phyloP scores from a whole-genome alignment of 768 basidiomycete genomes.

The Kwoniella sp. region DNA sequence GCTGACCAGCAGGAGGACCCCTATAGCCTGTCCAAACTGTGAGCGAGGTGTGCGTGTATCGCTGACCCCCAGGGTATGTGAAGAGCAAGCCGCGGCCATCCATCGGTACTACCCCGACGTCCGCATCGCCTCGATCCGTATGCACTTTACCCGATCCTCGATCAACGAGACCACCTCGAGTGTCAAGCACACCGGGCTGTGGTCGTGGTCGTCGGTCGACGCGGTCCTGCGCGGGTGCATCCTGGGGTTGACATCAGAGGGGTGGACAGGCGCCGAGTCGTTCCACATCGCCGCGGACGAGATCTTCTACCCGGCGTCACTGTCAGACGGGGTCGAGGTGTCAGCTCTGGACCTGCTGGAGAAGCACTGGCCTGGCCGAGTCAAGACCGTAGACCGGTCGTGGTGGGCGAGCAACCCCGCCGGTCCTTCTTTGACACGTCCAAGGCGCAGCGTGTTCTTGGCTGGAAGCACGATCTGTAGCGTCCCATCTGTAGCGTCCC shows the following conservation, averaged over 20 bases:
- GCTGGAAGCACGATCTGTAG: conserved; percentile 54
- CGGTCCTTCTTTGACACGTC: conserved; percentile 61
- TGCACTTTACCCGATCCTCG: conserved; percentile 51
- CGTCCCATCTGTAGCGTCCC: too few species aligned
- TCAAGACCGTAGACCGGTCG: conserved; percentile 51
- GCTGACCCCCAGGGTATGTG: conserved; percentile 54
- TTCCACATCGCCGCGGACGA: conserved; percentile 66
- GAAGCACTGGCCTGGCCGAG: conserved; percentile 50
- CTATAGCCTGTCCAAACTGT: conserved; percentile 37
- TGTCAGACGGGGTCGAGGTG: conserved; percentile 50
- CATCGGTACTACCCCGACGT: conserved; percentile 60
- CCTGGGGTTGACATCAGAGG: conserved; percentile 55
- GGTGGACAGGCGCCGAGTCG: conserved; percentile 58
- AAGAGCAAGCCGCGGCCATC: conserved; percentile 67
- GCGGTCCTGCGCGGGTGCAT: conserved; percentile 64
- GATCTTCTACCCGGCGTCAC: conserved; percentile 29
- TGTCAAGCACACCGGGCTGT: conserved; percentile 50
- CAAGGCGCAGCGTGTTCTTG: conserved; percentile 62
- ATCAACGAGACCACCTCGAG: conserved; percentile 47
- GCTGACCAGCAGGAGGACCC: conserved; percentile 22
- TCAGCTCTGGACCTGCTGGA: conserved; percentile 1
- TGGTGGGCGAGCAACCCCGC: conserved; percentile 51
- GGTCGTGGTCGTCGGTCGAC: conserved; percentile 66
- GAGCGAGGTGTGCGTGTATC: neutral
- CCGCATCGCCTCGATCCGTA: conserved; percentile 67